These are phyloP conservation scores for Oryza meyeriana DNA, from an alignment of 176 grass and related monocot species.

Conservation along the genomic window DNA sequence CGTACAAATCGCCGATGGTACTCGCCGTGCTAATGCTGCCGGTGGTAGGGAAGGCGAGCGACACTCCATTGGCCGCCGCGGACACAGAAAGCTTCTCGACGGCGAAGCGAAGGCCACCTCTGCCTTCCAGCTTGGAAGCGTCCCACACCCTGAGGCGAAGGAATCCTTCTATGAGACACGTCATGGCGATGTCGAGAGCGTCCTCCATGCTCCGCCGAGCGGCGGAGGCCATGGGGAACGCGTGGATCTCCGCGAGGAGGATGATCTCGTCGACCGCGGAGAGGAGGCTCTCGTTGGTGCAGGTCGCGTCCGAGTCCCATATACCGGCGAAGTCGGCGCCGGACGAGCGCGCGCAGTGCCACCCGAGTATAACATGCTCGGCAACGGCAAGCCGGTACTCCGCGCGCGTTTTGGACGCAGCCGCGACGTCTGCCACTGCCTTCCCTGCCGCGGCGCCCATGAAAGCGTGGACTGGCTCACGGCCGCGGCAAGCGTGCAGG, in stretches of 20 bases:
- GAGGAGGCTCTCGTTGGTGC: constrained; percentile 11
- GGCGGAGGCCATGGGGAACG: constrained; percentile 15
- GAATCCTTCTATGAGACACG: constrained; percentile 21
- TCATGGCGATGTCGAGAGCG: constrained; percentile 15
- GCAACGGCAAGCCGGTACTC: constrained; percentile 6
- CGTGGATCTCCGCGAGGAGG: constrained; percentile 21
- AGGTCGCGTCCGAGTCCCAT: constrained; percentile 12
- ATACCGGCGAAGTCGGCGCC: not conserved
- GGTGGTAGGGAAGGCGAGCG: not conserved
- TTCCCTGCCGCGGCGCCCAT: not conserved
- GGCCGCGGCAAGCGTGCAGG: too few relatives aligned
- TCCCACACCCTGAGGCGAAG: constrained; percentile 32
- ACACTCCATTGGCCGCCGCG: not conserved
- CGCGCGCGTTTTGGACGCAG: not conserved
- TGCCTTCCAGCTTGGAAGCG: not conserved
- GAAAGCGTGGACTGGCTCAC: not conserved
- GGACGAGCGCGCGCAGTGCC: not conserved
- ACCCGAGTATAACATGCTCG: not conserved
- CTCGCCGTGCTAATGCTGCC: not conserved
- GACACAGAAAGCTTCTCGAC: not conserved
- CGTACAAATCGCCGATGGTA: not conserved
- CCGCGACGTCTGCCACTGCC: not conserved
- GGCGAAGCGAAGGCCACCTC: not conserved
- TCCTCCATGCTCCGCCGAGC: constrained; percentile 4
- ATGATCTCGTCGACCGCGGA: constrained; percentile 8